Evolutionary conservation across 2,329 filamentous ascomycete genomes (phyloP), one percentile per base, ranked within the genome.

Genomic region (Parasarocladium wereldwijsianum): DNA sequence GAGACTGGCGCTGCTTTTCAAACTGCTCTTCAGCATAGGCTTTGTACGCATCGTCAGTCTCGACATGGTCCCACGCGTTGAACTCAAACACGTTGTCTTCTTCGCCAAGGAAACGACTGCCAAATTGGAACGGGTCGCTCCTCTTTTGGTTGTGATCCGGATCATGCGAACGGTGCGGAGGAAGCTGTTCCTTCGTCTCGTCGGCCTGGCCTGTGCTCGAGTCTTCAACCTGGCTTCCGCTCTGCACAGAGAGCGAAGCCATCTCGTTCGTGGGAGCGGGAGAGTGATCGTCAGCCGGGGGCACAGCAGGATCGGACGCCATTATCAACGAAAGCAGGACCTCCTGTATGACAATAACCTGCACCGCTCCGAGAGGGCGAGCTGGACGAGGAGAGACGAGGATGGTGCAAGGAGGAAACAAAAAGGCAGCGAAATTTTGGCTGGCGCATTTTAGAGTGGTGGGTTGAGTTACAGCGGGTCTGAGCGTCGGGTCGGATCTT

Each of bases 41-140:
- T 47, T 78, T 76, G 64, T 93, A 96, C 23, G 76, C 67, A 43
- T 83, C 74, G 58, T 96, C 87, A 50, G 85, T 85, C 55, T 87
- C 78, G 49, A 96, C 90, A 51, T 98, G 87, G 52, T 98, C 90
- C 90, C 90, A 98, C 21, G 90, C 90, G 54, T 98, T 98, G 70
- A 90, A 93, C 52, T 92, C 80, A 58, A 87, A 98, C 45, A 93
- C 82, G 50, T 96, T 69, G 58, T 93, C 86, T 47, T 75, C 72
- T 51, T 87, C 67, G 44, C 80, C 74, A 30, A 98, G 71, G 46
- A 70, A 81, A 35, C 87, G 82, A 27, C 82, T 90, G 36, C 90
- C 90, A 53, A 98, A 98, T 55, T 92, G 79, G 55, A 96, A 98
- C 12, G 90, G 90, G 48, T 94, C 85, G 48, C 62, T 81, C 44